phyloP scores from a whole-genome alignment of 2,329 filamentous ascomycete genomes.

The Chaetomiaceae sp. region DNA sequence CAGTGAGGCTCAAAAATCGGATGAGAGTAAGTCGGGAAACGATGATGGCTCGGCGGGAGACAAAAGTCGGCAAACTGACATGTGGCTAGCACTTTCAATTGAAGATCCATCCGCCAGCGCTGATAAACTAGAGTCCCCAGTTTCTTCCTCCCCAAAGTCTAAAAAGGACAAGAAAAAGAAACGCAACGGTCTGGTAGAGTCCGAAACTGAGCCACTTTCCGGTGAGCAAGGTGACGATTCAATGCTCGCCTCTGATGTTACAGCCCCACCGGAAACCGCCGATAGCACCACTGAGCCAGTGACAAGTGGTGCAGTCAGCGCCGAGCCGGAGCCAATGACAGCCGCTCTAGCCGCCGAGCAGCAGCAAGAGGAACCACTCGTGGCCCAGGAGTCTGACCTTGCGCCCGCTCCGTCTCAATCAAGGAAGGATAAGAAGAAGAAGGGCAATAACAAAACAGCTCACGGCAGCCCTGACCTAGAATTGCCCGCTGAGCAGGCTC shows the following conservation, averaged over 20 bases:
- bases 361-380: conserved; percentile 7
- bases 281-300: conserved; percentile 22
- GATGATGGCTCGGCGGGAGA: too few relatives aligned
- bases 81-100: not conserved
- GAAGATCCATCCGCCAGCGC: not conserved
- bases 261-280: conserved; percentile 15
- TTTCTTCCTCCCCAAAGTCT: too few relatives aligned
- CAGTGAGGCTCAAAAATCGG: not conserved
- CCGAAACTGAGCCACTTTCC: conserved; percentile 9
- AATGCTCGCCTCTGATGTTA: conserved; percentile 3
- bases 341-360: conserved; percentile 10
- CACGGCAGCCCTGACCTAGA: not conserved
- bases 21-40: too few relatives aligned
- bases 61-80: not conserved
- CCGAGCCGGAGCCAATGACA: conserved; percentile 20
- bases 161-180: conserved; percentile 30
- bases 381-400: not conserved
- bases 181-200: conserved; percentile 12
- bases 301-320: conserved; percentile 22
- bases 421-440: conserved; percentile 38
- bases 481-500: not conserved
- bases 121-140: not conserved
- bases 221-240: conserved; percentile 10
- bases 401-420: conserved; percentile 15
- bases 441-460: conserved; percentile 24